Conservation (phyloP, 2,329 filamentous ascomycete genomes). For the Epicoccum nigrum region DNA sequence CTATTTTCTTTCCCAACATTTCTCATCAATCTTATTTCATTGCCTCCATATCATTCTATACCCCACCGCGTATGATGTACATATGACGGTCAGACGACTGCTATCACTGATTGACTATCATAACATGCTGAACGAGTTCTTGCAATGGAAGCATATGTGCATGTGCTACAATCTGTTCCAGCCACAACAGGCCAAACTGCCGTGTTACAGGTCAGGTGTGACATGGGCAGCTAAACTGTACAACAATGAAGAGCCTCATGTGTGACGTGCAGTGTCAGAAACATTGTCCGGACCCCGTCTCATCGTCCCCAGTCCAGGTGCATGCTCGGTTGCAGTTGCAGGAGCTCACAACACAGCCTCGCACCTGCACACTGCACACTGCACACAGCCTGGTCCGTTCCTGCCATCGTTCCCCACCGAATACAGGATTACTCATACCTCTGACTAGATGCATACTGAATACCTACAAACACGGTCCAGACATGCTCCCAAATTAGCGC, state of each 20-base stretch:
- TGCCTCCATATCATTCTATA: slow-evolving; percentile 2
- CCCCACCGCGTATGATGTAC: not conserved
- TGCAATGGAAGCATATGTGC: no score
- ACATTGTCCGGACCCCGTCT: slow-evolving; percentile 8
- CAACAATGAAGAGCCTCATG: slow-evolving; percentile 4
- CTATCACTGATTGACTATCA: no score
- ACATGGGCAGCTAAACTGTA: not conserved
- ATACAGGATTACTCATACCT: no score
- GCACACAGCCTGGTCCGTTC: slow-evolving; percentile 19
- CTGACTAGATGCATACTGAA: no score
- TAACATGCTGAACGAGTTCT: no score
- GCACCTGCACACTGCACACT: slow-evolving; percentile 21
- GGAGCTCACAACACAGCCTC: slow-evolving; percentile 18
- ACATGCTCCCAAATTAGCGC: slow-evolving; percentile 4
- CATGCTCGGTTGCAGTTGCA: slow-evolving; percentile 7
- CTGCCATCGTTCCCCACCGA: slow-evolving; percentile 1
- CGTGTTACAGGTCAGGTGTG: not conserved
- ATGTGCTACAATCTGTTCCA: not conserved
- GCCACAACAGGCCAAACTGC: not conserved
- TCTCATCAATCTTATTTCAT: slow-evolving; percentile 22
- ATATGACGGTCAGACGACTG: not conserved
- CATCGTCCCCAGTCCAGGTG: not conserved
- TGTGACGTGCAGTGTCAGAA: not conserved
- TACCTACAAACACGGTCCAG: not conserved
- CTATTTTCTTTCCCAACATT: slow-evolving; percentile 20